These are phyloP conservation scores for Penicillium silybi DNA, from an alignment of 495 filamentous ascomycete genomes.

Conservation along the genomic window DNA sequence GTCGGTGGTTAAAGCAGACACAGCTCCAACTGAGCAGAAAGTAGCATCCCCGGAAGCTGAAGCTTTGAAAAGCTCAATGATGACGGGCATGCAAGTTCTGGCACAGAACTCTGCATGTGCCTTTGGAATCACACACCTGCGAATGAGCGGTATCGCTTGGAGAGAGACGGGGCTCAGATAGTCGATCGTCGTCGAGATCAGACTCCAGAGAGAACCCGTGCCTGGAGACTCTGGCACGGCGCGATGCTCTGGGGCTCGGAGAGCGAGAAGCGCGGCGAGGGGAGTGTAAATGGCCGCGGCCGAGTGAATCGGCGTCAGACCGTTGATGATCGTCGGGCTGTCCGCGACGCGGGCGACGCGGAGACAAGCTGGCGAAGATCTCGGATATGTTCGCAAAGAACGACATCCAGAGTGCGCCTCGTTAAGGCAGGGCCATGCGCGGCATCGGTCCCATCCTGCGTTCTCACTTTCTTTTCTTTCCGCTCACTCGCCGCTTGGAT, in stretches of 20 bases:
- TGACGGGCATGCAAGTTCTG: not conserved
- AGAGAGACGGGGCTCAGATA: not conserved
- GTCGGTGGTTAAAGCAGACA: not conserved
- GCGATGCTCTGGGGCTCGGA: not conserved
- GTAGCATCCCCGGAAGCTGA: not conserved
- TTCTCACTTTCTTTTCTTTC: not conserved
- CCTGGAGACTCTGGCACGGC: not conserved
- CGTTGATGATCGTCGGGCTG: conserved; percentile 15
- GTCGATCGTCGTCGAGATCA: conserved; percentile 1
- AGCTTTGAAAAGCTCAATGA: not conserved
- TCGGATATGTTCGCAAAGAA: conserved; percentile 16
- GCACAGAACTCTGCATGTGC: not conserved
- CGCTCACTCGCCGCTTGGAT: not conserved
- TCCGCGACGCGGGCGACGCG: conserved; percentile 13
- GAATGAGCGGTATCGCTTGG: conserved; percentile 2
- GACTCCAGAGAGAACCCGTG: not conserved
- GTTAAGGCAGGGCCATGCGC: conserved; percentile 9
- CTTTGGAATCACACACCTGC: conserved; percentile 16
- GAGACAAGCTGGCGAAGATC: conserved; percentile 14
- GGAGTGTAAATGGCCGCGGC: conserved; percentile 2
- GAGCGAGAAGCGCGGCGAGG: conserved; percentile 4
- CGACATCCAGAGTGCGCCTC: conserved; percentile 14
- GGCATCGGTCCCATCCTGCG: conserved; percentile 12
- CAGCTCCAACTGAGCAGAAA: not conserved
- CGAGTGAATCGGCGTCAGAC: not conserved